Evolutionary conservation across 441 rosid genomes (phyloP), one percentile per base, ranked within the genome.

Genomic region (Syzygium syzygioides): DNA sequence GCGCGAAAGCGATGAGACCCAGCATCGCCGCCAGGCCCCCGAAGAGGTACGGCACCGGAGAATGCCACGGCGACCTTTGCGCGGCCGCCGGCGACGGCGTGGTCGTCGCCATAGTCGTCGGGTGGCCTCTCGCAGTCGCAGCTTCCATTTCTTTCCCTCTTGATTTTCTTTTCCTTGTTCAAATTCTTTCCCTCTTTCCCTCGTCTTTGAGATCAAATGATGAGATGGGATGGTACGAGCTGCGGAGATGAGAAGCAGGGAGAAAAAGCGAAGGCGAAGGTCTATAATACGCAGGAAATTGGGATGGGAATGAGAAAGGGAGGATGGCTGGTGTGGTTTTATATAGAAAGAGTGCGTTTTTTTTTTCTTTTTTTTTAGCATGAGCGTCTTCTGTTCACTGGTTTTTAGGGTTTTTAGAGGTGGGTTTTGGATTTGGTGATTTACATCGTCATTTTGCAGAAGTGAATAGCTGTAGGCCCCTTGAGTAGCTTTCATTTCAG

Each of bases 11-110:
- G 26, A 96, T 95, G 79, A 98, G 93, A 53, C 97, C 98, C 28
- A 98, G 92, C 98, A 98, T 98, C n/a, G 99, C 99, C 0, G 98
- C 99, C 71, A 98, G 86, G 18, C 99, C 99, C 18, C 99, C 99
- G 76, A 98, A 98, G 86, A 98, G 93, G 91, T 96, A 98, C 0
- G 99, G 99, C 57, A 98, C 96, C 3, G 99, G 99, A 54, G 99
- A 97, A 91, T 98, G 99, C 98, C 99, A 95, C 34, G 97, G 95
- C 9, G 98, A 96, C 90, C 89, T 94, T 57, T 89, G 91, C 86
- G 87, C 85, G 12, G 88, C 88, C 26, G 89, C 20, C 14, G 91
- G 85, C 50, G 90, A 34, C 45, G 91, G 85, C 9, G 92, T 68
- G 26, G 79, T 83, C 45, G 89, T 86, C 64, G 91, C 91, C 41